Evolutionary conservation across 805 yeast species (phyloP), one percentile per base, ranked within the genome.

Genomic region (Priceomyces medius): DNA sequence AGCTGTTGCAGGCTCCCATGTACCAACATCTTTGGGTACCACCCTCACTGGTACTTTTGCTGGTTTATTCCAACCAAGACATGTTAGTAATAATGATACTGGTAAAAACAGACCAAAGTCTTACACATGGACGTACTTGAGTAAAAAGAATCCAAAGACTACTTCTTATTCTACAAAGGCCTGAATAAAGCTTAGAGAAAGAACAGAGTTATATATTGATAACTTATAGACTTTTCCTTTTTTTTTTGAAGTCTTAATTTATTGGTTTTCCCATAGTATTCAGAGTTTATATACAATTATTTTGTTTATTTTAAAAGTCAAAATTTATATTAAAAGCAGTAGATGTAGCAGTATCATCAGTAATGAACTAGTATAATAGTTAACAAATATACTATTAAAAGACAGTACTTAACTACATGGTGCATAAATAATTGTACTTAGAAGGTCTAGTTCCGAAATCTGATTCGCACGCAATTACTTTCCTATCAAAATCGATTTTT

Each of bases 21-120:
- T 76, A 41, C 73, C 81, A 6, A 66, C 66, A 37, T 51, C 53
- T 33, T 13, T 54, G 16, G 47, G 44, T 33, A 42, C 47, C 17
- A 42, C 42, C 17, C 35, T 38, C 6, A 50, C 68, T 19, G 74
- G 75, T 54, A 63, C 67, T 19, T 66, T 73, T 53, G 57, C 71
- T 26, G 96, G 96, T 62, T 65, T 91, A 48, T 77, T 91, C 75
- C 99, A 91, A 72, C 97, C 97, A 67, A 85, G 88, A 72, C 80
- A 81, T 50, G 79, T 76, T 57, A 65, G 72, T 55, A 82, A 88
- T 70, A 87, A 90, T 61, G 98, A 90, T 64, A 91, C 98, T 49
- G 88, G 89, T 61, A 54, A 51, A 34, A 64, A 69, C 49, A 62
- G 70, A 35, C 68, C 68, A 17, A 37, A 23, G 55, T 42, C 50